These are phyloP conservation scores for Sporothrix schenckii DNA, from an alignment of 2,329 filamentous ascomycete species.

Conservation along the genomic window DNA sequence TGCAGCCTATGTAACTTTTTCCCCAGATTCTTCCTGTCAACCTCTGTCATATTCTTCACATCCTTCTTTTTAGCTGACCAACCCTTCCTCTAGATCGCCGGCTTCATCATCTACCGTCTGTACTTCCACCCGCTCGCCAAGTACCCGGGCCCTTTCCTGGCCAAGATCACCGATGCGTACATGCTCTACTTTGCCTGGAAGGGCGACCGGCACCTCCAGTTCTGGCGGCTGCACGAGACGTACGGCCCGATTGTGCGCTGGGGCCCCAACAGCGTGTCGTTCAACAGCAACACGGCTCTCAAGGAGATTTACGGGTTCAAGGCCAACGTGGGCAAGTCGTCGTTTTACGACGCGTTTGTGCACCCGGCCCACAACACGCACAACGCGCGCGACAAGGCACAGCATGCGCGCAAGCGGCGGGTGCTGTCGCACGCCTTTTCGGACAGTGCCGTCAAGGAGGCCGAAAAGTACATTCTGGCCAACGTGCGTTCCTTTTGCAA, in stretches of 20 bases:
- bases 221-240: constrained; percentile 69
- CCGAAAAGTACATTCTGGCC: constrained; percentile 67
- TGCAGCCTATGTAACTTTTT: constrained; percentile 48
- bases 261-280: constrained; percentile 74
- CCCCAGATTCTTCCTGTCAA: too few species aligned
- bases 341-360: constrained; percentile 74
- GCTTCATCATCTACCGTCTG: constrained; percentile 57
- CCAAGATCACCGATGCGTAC: constrained; percentile 65
- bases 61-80: background rate
- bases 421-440: constrained; percentile 74
- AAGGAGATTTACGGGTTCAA: constrained; percentile 68
- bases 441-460: constrained; percentile 65
- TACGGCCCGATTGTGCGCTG: constrained; percentile 77
- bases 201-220: constrained; percentile 73
- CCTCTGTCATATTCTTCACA: too few species aligned
- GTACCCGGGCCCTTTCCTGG: constrained; percentile 66
- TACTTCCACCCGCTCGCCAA: constrained; percentile 67
- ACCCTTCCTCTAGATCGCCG: background rate
- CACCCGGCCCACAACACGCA: constrained; percentile 73
- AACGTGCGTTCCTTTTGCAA: constrained; percentile 70
- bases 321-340: constrained; percentile 66
- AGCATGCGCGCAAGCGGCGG: constrained; percentile 71
- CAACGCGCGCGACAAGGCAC: constrained; percentile 68
- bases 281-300: constrained; percentile 72
- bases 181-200: constrained; percentile 74